These are phyloP conservation scores for Linnemannia exigua DNA, from an alignment of 192 early-diverging fungal species.

Conservation along the genomic window DNA sequence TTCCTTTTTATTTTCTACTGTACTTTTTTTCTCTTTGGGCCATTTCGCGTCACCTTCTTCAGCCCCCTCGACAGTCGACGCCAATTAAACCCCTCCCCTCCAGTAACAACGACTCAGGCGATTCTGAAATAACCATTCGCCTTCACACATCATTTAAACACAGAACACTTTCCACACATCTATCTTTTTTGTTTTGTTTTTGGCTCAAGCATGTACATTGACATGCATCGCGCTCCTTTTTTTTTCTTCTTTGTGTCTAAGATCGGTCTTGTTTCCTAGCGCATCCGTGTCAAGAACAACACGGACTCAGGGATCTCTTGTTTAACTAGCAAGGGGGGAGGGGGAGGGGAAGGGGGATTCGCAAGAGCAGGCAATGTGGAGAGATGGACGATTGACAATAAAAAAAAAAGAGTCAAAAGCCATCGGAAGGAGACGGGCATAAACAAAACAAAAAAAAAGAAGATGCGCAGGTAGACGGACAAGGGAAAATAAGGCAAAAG, in stretches of 20 bases:
- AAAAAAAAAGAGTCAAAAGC: not conserved
- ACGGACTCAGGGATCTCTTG: not conserved
- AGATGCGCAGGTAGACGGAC: too few species aligned
- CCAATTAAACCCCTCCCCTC: too few species aligned
- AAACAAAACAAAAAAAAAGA: too few species aligned
- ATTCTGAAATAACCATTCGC: not conserved
- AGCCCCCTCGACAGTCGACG: too few species aligned
- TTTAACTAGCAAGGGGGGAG: not conserved
- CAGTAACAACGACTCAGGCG: too few species aligned
- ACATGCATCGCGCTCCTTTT: not conserved
- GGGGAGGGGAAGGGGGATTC: not conserved
- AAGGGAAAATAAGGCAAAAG: not conserved
- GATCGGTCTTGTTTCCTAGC: not conserved
- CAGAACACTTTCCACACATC: too few species aligned
- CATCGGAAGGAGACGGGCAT: not conserved
- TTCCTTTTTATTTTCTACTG: too few species aligned
- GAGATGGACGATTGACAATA: not conserved
- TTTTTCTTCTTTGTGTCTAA: not conserved
- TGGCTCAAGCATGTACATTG: not conserved
- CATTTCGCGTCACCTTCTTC: too few species aligned
- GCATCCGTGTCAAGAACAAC: not conserved
- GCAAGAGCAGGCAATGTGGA: not conserved
- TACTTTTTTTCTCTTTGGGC: too few species aligned
- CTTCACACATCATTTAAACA: not conserved
- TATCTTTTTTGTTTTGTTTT: not conserved